Evolutionary conservation across 805 yeast species (phyloP).

Genomic region (Saccharomycopsis sp.): DNA sequence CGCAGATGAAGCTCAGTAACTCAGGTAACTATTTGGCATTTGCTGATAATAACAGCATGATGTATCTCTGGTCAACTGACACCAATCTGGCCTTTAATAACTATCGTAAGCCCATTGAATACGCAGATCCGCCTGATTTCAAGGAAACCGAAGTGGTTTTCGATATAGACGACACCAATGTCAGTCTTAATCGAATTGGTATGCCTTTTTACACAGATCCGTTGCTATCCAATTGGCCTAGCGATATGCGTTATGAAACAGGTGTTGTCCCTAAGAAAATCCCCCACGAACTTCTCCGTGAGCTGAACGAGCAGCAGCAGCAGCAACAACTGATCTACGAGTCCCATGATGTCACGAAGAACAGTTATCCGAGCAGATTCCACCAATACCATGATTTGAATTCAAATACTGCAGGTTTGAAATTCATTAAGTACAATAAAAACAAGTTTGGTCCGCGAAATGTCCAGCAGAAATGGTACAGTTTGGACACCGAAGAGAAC

Average conservation of each 20-base stretch:
- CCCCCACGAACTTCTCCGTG: slow-evolving; percentile 30
- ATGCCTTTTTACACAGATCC: slow-evolving; percentile 79
- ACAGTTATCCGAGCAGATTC: not conserved
- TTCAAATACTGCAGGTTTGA: too few species aligned
- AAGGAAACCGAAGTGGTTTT: slow-evolving; percentile 28
- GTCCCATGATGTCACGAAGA: too few species aligned
- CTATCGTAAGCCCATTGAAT: slow-evolving; percentile 43
- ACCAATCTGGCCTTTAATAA: slow-evolving; percentile 37
- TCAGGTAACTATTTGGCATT: slow-evolving; percentile 74
- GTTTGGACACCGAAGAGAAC: slow-evolving; percentile 31
- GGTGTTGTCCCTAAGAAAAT: slow-evolving; percentile 19
- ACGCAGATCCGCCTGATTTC: slow-evolving; percentile 40
- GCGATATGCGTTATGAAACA: slow-evolving; percentile 46
- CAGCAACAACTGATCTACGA: not conserved
- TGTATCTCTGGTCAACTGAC: slow-evolving; percentile 65
- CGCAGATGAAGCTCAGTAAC: slow-evolving; percentile 18
- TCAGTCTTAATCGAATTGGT: slow-evolving; percentile 69
- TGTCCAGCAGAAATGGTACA: slow-evolving; percentile 34
- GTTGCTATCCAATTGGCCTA: slow-evolving; percentile 76
- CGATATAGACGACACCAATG: slow-evolving; percentile 36
- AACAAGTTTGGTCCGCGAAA: slow-evolving; percentile 54
- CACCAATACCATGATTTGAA: too few species aligned
- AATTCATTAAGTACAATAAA: slow-evolving; percentile 48
- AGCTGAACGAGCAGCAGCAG: slow-evolving; percentile 25
- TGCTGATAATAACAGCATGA: slow-evolving; percentile 52